Base-by-base conservation (phyloP, 306 rosid species). In the Medicago ruthenica region DNA sequence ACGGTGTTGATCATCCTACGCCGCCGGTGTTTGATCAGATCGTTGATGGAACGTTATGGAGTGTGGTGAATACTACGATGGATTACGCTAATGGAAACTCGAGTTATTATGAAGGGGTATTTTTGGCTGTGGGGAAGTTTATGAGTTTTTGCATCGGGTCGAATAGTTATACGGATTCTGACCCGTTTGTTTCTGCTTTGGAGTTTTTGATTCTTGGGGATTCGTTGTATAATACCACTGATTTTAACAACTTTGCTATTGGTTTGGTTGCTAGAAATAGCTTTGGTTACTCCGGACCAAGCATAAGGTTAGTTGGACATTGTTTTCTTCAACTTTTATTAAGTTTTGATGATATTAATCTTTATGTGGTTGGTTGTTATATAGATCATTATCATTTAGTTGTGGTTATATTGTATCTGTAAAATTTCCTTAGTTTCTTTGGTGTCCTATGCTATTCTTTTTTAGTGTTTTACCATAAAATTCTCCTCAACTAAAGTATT, bases 21-120 rank as follows among this genome's bases (percentile, higher is more conserved):
- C 99, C 96, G 2, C 96, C 98, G 58, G 93, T 87, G 44, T 96
- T 92, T 68, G 99, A 92, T 61, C 99, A 90, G 87, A 91, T 90
- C 55, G 82, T 96, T 10, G 99, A 92, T 16, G 98, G 97, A 13
- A 96, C 98, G 8, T 15, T 88, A 9, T 96, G 99, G 99, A 77
- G 75, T 64, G 86, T 86, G 18, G 93, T 96, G 14, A 92, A 92
- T 70, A 96, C 98, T 40, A 88, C 99, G 0, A 79, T 3, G 15
- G 92, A 92, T 67, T 90, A 86, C 82, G 78, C 74, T 0, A 67
- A 44, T 5, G 86, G 83, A 11, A 18, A 64, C 63, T 36, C 86
- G 8, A 81, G 90, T 7, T 84, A 72, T 78, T 90, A 80, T 37
- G 99, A 96, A 73, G 97, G 91, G 58, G 84, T 96, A 27, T 96